Evolutionary conservation across 306 rosid species (phyloP).

Genomic region (Styphnolobium japonicum): DNA sequence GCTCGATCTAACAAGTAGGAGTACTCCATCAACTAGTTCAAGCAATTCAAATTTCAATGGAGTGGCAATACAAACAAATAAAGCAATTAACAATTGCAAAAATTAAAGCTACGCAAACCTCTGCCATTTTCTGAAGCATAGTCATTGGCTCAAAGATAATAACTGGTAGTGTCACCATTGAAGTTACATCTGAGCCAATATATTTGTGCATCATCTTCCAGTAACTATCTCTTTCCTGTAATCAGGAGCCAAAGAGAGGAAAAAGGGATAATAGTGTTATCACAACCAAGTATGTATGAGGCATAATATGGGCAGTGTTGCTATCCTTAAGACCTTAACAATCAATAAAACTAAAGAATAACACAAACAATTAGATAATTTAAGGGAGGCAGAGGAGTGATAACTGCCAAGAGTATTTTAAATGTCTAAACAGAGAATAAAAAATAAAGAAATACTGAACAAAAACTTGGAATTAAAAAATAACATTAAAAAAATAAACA

Average conservation of each 20-base stretch:
- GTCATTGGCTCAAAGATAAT: constrained; percentile 85
- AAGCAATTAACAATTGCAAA: not conserved
- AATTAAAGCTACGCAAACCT: constrained; percentile 43
- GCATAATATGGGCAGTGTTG: not conserved
- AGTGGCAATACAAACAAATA: not conserved
- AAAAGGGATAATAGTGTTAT: not conserved
- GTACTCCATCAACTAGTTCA: constrained; percentile 73
- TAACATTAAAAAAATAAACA: not conserved
- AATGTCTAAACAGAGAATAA: not conserved
- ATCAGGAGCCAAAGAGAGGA: not conserved
- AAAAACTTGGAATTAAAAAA: not conserved
- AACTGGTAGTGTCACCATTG: constrained; percentile 82
- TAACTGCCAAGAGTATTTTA: not conserved
- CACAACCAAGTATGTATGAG: not conserved
- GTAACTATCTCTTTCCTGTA: constrained; percentile 71
- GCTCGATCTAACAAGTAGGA: constrained; percentile 68
- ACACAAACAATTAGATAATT: not conserved
- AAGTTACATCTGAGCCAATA: constrained; percentile 74
- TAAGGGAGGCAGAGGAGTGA: not conserved
- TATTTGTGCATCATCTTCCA: constrained; percentile 83
- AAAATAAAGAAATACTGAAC: not conserved
- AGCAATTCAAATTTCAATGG: constrained; percentile 6
- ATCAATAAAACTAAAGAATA: not conserved
- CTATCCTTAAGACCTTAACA: not conserved
- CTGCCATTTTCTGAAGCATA: constrained; percentile 82